These are phyloP conservation scores for Mortierella sp. DNA, from an alignment of 371 early-diverging fungal species.

Conservation along the genomic window DNA sequence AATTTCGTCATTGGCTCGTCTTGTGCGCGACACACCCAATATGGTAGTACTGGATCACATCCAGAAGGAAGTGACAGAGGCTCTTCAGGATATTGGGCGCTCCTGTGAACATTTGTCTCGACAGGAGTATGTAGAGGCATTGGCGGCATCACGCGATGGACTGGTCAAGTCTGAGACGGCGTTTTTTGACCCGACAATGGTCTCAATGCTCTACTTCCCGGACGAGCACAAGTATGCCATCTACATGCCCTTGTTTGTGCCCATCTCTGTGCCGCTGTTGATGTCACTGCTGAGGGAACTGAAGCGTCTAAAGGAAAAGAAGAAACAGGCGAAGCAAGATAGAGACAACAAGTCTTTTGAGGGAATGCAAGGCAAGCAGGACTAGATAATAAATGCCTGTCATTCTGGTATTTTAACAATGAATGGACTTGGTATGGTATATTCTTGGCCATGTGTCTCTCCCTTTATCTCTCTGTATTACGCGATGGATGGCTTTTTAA, in stretches of 20 bases:
- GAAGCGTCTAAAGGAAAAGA: slow-evolving; percentile 53
- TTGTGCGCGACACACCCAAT: slow-evolving; percentile 86
- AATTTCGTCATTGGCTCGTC: slow-evolving; percentile 80
- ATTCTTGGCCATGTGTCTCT: no score
- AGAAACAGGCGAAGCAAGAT: slow-evolving; percentile 21
- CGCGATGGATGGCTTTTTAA: not conserved
- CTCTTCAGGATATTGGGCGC: slow-evolving; percentile 31
- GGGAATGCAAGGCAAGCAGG: slow-evolving; percentile 10
- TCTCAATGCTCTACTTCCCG: slow-evolving; percentile 96
- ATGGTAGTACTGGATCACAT: slow-evolving; percentile 95
- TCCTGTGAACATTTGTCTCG: slow-evolving; percentile 27
- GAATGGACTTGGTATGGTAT: no score
- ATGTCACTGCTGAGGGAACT: slow-evolving; percentile 68
- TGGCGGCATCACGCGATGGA: slow-evolving; percentile 72
- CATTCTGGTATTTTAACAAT: no score
- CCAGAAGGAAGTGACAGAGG: slow-evolving; percentile 65
- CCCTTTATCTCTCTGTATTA: not conserved
- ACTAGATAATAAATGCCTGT: not conserved
- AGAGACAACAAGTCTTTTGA: slow-evolving; percentile 33
- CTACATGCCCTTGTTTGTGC: slow-evolving; percentile 97
- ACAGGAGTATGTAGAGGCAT: slow-evolving; percentile 64
- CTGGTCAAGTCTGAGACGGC: slow-evolving; percentile 84
- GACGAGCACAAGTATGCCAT: slow-evolving; percentile 97
- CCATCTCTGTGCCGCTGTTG: slow-evolving; percentile 83
- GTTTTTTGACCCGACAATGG: slow-evolving; percentile 98